Conservation (phyloP, 108 stramenopile species). For the Mayamaea pseudoterrestris region DNA sequence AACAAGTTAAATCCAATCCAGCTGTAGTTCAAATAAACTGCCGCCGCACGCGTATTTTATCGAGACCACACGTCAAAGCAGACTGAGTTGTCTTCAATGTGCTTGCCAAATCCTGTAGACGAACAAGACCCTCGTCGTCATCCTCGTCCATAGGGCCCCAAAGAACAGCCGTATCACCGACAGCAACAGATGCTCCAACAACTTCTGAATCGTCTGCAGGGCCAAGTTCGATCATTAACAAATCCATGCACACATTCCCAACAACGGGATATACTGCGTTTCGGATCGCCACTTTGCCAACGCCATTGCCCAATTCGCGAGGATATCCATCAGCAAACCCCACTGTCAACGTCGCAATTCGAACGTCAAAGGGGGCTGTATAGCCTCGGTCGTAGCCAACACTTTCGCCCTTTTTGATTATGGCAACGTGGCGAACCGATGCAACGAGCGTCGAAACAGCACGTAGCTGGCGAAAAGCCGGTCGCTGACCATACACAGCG, state of each 20-base stretch:
- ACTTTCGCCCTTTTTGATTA: conserved; percentile 38
- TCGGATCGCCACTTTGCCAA: conserved; percentile 48
- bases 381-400: conserved; percentile 75
- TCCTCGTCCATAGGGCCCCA: conserved; percentile 48
- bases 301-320: conserved; percentile 46
- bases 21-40: conserved; percentile 12
- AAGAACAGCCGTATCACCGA: conserved; percentile 50
- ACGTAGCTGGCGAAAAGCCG: conserved; percentile 36
- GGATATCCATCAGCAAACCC: conserved; percentile 77
- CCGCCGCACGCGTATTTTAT: conserved; percentile 46
- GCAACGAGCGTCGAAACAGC: conserved; percentile 46
- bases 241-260: conserved; percentile 81
- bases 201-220: conserved; percentile 27
- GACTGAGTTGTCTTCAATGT: conserved; percentile 49
- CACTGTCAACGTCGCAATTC: conserved; percentile 58
- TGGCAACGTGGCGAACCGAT: conserved; percentile 49
- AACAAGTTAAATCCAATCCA: too few relatives aligned
- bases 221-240: conserved; percentile 65
- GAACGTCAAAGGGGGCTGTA: conserved; percentile 26
- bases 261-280: conserved; percentile 39
- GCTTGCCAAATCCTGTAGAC: conserved; percentile 34
- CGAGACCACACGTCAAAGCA: conserved; percentile 63
- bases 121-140: conserved; percentile 41
- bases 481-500: conserved; percentile 62
- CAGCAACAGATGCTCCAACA: conserved; percentile 25